Evolutionary conservation across 2,329 filamentous ascomycete species (phyloP), one percentile per base, ranked within the genome.

Genomic region (Magnaporthiopsis poae): DNA sequence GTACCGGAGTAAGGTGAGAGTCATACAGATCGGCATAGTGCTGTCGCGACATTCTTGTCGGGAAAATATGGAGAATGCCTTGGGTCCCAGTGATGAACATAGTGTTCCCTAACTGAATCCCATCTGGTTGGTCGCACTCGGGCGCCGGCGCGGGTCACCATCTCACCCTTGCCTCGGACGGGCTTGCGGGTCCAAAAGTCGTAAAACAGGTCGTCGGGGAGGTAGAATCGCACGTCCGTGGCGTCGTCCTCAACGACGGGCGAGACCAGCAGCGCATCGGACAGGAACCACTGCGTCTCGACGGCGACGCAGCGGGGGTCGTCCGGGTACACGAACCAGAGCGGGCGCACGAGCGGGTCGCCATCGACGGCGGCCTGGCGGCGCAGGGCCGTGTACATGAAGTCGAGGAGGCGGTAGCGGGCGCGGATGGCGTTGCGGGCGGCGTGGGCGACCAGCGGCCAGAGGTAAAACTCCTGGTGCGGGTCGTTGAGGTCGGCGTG

Each of bases 391-490:
- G 90, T 92, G 80, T 94, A 93, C 68, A 91, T 81, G 77, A 93
- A 93, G 72, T 92, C 90, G n/a, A 94, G 80, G n/a, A 93, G 80
- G 39, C 84, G 82, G 78, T 93, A 93, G n/a, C 90, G 84, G 63
- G 87, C 86, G 36, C 83, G 83, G 71, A 93, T 91, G 25, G 87
- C 88, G 67, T 85, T 88, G 66, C 82, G 83, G 0, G 89, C 89
- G 0, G 88, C 87, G 11, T 82, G 77, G 0, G 88, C 80, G 5
- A 90, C 88, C 1, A 79, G 76, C 0, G 80, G 77, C 87, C 88
- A 92, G 62, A 80, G 83, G 75, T 92, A 94, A 59, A 90, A 89
- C 73, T 92, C 90, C 72, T 92, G 90, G 3, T 75, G 75, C 39
- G 76, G 77, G 18, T 70, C 63, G 62, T 70, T 72, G 63, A 73